phyloP scores from a whole-genome alignment of 2,329 filamentous ascomycete species.

The Monilinia polystroma region DNA sequence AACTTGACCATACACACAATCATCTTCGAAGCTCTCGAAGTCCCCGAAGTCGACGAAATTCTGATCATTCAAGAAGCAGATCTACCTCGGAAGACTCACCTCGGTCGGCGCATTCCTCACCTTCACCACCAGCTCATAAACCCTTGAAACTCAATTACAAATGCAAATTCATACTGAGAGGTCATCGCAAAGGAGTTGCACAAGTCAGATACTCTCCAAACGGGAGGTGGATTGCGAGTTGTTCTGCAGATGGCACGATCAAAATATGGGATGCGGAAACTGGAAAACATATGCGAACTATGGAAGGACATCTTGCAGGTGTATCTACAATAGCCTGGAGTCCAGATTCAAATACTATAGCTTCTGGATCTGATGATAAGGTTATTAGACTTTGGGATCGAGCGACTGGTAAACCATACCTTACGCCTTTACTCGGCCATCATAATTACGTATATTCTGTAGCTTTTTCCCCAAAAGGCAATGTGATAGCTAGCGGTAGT shows the following conservation, averaged over 20 bases:
- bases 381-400: conserved; percentile 89
- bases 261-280: conserved; percentile 85
- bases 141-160: conserved; percentile 43
- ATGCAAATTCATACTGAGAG: conserved; percentile 67
- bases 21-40: conserved; percentile 23
- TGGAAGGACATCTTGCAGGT: conserved; percentile 91
- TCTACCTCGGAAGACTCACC: conserved; percentile 32
- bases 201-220: conserved; percentile 90
- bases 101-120: conserved; percentile 34
- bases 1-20: conserved; percentile 36
- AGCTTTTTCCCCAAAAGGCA: conserved; percentile 96
- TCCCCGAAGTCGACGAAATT: conserved; percentile 13
- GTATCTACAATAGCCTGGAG: conserved; percentile 94
- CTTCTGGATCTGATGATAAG: conserved; percentile 94
- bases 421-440: conserved; percentile 70
- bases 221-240: conserved; percentile 83
- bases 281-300: conserved; percentile 78
- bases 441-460: conserved; percentile 95
- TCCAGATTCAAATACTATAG: conserved; percentile 82
- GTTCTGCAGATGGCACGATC: conserved; percentile 84
- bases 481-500: conserved; percentile 90
- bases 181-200: conserved; percentile 77
- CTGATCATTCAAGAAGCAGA: conserved; percentile 26
- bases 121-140: conserved; percentile 31
- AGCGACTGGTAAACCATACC: conserved; percentile 57